Evolutionary conservation across 768 basidiomycete genomes (phyloP).

Genomic region (Rhodotorula babjevae): DNA sequence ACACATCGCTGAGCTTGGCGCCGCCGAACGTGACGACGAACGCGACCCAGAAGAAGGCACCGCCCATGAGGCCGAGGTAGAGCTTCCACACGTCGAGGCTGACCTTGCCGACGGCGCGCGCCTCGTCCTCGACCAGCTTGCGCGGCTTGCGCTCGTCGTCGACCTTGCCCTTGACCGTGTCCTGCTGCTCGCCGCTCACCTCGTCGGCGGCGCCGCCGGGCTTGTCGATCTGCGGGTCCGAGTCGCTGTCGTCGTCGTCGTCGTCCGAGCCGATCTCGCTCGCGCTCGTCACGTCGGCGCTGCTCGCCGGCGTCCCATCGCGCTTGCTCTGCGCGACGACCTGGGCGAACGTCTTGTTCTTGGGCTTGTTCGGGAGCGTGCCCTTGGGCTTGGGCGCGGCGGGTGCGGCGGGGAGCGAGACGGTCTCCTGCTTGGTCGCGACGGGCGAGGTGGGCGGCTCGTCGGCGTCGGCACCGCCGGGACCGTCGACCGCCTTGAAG

Average conservation of each 20-base stretch:
- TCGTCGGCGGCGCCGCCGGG: not conserved
- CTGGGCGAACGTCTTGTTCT: slow-evolving; percentile 25
- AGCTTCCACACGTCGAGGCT: slow-evolving; percentile 32
- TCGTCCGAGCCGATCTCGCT: slow-evolving; percentile 32
- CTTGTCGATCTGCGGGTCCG: slow-evolving; percentile 12
- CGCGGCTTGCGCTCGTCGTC: slow-evolving; percentile 5
- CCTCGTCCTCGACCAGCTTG: slow-evolving; percentile 42
- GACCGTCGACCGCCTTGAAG: slow-evolving; percentile 29
- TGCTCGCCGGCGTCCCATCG: not conserved
- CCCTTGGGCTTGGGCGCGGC: not conserved
- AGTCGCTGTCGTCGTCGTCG: slow-evolving; percentile 14
- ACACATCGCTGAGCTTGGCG: slow-evolving; percentile 35
- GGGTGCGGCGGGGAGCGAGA: not conserved
- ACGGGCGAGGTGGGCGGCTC: slow-evolving; percentile 29
- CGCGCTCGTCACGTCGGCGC: slow-evolving; percentile 29
- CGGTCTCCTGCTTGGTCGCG: not conserved
- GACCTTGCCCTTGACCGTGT: not conserved
- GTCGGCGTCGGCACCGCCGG: not conserved
- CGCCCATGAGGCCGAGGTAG: slow-evolving; percentile 38
- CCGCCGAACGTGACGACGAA: slow-evolving; percentile 38
- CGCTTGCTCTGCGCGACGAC: slow-evolving; percentile 7
- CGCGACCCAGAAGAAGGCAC: slow-evolving; percentile 35
- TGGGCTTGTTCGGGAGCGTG: not conserved
- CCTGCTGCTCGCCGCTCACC: not conserved
- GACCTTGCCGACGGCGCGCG: slow-evolving; percentile 34